phyloP scores from a whole-genome alignment of 768 basidiomycete species.

The Pseudohyphozyma bogoriensis region DNA sequence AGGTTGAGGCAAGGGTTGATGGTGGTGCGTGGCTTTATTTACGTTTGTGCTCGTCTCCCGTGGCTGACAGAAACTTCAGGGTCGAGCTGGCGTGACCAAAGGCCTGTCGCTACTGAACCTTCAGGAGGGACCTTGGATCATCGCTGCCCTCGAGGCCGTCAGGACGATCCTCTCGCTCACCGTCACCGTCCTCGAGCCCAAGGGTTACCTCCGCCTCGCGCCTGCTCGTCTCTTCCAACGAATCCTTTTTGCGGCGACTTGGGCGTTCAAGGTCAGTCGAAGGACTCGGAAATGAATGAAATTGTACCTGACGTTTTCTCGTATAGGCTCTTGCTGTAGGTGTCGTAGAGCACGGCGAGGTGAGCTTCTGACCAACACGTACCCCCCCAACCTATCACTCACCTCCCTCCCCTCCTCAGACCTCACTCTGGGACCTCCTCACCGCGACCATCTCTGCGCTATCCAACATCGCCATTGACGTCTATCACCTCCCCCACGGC shows the following conservation, averaged over 20 bases:
- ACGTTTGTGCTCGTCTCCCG: too few species aligned
- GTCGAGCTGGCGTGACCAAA: too few species aligned
- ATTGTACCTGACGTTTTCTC: too few species aligned
- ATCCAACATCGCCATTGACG: constrained; percentile 11
- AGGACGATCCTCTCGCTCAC: constrained; percentile 24
- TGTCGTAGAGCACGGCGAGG: constrained; percentile 26
- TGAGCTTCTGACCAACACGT: too few species aligned
- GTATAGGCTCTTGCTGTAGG: constrained; percentile 23
- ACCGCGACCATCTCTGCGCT: constrained; percentile 16
- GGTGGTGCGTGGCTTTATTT: too few species aligned
- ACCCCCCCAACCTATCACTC: too few species aligned
- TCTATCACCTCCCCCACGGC: constrained; percentile 18
- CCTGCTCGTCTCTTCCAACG: constrained; percentile 23
- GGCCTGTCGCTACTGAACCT: constrained; percentile 25
- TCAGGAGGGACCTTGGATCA: constrained; percentile 22
- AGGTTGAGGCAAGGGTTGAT: constrained; percentile 16
- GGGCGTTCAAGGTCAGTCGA: constrained; percentile 20
- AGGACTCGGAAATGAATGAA: fast-evolving
- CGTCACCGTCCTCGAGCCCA: constrained; percentile 22
- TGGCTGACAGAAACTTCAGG: too few species aligned
- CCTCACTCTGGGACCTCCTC: constrained; percentile 15
- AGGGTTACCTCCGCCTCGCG: constrained; percentile 16
- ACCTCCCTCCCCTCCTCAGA: too few species aligned
- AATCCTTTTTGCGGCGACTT: constrained; percentile 19
- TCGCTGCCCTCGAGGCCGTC: constrained; percentile 25